These are phyloP conservation scores for Aspergillus bombycis DNA, from an alignment of 2,329 filamentous ascomycete genomes.

Conservation along the genomic window DNA sequence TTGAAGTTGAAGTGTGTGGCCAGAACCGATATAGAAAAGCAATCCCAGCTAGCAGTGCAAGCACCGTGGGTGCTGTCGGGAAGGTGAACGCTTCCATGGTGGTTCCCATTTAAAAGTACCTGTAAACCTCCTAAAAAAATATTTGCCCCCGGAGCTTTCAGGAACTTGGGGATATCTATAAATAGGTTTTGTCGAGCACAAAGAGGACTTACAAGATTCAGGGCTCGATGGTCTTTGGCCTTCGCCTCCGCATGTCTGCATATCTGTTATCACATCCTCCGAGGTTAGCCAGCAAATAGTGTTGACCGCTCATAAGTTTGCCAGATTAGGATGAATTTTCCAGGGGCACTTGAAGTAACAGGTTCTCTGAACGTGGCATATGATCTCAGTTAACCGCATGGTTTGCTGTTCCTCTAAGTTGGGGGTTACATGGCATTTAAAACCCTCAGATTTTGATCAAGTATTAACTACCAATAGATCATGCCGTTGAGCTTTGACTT, in stretches of 20 bases:
- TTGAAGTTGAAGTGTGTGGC: not conserved
- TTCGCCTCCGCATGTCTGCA: conserved; percentile 1
- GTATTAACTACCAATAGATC: not conserved
- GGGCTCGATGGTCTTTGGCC: not conserved
- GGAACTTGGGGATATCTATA: not conserved
- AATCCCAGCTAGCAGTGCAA: conserved; percentile 14
- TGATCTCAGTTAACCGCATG: not conserved
- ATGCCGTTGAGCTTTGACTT: not conserved
- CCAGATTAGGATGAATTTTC: conserved; percentile 23
- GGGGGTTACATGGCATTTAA: not conserved
- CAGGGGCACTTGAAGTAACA: conserved; percentile 1
- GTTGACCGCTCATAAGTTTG: conserved; percentile 12
- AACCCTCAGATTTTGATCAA: not conserved
- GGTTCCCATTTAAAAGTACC: not conserved
- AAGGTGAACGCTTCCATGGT: not conserved
- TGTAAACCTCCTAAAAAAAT: not conserved
- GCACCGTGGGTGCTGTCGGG: conserved; percentile 3
- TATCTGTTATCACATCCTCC: not conserved
- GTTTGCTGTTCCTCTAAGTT: not conserved
- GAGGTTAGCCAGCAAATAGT: conserved; percentile 10
- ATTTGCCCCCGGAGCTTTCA: not conserved
- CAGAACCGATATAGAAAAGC: conserved; percentile 18
- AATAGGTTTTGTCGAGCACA: not conserved
- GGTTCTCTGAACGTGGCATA: not conserved
- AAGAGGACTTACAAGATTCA: not conserved